phyloP scores from a whole-genome alignment of 306 rosid species.

The Citrullus mucosospermus region DNA sequence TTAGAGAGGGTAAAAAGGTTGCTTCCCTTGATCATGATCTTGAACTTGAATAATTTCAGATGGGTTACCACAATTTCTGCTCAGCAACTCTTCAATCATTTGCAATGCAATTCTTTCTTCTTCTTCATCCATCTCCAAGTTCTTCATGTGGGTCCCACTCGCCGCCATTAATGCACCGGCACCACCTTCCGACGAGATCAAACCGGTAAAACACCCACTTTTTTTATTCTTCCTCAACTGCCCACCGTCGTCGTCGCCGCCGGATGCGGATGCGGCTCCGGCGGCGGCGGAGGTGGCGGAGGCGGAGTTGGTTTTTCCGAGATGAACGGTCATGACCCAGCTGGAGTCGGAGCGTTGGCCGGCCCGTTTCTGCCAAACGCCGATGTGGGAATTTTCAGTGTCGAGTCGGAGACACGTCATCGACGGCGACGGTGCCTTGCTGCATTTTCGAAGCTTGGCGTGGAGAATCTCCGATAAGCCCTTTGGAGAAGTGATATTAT shows the following conservation, averaged over 20 bases:
- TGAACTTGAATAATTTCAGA: constrained; percentile 9
- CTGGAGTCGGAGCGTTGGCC: constrained; percentile 51
- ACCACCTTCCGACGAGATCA: background rate
- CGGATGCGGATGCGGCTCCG: no score
- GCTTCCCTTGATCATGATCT: constrained; percentile 9
- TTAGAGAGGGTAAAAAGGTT: constrained; percentile 18
- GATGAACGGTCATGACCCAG: constrained; percentile 68
- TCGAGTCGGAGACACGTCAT: constrained; percentile 88
- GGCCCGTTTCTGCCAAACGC: constrained; percentile 83
- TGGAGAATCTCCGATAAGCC: constrained; percentile 62
- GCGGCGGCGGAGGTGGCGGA: background rate
- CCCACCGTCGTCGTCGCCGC: background rate
- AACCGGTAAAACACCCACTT: background rate
- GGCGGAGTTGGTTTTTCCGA: constrained; percentile 18
- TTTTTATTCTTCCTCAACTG: no score
- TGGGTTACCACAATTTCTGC: constrained; percentile 37
- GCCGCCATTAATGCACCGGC: background rate
- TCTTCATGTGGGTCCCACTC: background rate
- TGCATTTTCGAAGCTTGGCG: constrained; percentile 66
- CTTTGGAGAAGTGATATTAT: constrained; percentile 12
- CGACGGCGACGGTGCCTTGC: constrained; percentile 62
- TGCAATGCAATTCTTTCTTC: constrained; percentile 70
- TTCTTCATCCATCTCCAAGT: constrained; percentile 34
- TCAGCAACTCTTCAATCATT: constrained; percentile 92
- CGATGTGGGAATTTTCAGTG: constrained; percentile 69